phyloP scores from a whole-genome alignment of 2,329 filamentous ascomycete genomes.

The Neurospora crassa region DNA sequence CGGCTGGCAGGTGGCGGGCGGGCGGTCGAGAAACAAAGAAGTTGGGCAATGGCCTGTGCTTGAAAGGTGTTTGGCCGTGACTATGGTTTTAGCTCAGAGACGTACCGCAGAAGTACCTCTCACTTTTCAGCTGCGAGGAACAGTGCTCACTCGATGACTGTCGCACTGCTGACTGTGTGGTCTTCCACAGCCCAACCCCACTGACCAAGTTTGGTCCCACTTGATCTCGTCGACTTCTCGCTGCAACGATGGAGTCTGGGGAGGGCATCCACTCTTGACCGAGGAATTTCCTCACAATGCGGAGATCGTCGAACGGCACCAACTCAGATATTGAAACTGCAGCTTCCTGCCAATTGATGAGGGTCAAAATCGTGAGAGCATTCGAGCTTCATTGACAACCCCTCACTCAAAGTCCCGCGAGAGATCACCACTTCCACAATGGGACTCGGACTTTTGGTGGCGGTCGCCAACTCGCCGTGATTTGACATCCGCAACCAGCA shows the following conservation, averaged over 20 bases:
- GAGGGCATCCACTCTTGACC: neutral
- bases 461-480: slow-evolving; percentile 5
- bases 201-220: neutral
- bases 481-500: slow-evolving; percentile 7
- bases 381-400: neutral
- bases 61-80: neutral
- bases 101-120: neutral
- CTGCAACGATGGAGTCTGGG: neutral
- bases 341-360: neutral
- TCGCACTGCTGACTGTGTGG: neutral
- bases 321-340: neutral
- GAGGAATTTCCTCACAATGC: neutral
- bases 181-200: neutral
- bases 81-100: neutral
- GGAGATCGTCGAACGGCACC: neutral
- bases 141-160: neutral
- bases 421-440: neutral
- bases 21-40: neutral
- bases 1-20: neutral
- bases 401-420: neutral
- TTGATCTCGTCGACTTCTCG: neutral
- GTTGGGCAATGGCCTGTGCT: neutral
- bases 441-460: neutral
- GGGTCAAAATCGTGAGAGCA: neutral
- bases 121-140: neutral